A percentile compares a stretch with the other conserved stretches of the same genome.
Evolutionary conservation across 257 asterid species (phyloP).

Genomic region (Nicotiana undulata): DNA sequence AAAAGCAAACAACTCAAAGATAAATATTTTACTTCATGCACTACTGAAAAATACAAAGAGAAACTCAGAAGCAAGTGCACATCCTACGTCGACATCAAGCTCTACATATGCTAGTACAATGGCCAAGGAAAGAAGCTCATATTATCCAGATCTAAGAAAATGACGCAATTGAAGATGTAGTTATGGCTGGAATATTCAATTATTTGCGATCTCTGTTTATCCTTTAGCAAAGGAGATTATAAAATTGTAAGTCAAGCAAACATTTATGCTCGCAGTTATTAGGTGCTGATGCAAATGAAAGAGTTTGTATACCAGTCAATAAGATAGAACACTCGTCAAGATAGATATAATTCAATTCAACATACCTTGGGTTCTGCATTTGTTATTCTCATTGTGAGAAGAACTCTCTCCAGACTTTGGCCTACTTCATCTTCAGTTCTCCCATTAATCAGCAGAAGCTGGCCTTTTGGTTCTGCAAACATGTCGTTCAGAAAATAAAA

Average conservation of each 20-base stretch:
- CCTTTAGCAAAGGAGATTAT: not conserved
- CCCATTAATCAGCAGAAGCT: conserved; percentile 88
- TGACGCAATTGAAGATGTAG: not conserved
- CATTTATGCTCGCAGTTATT: not conserved
- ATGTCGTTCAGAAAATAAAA: conserved; percentile 15
- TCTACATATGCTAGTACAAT: not conserved
- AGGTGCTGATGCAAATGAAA: not conserved
- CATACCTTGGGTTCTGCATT: conserved; percentile 83
- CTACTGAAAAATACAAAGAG: not conserved
- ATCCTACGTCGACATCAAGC: not conserved
- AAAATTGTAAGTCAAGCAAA: not conserved
- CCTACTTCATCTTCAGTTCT: conserved; percentile 90
- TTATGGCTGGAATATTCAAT: not conserved
- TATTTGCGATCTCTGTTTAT: not conserved
- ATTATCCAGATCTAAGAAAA: not conserved
- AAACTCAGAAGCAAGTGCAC: not conserved
- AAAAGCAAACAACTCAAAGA: not conserved
- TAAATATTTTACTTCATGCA: not conserved
- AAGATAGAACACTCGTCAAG: not conserved
- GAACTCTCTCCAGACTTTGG: conserved; percentile 87
- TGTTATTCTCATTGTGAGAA: conserved; percentile 90
- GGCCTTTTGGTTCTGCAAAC: conserved; percentile 92
- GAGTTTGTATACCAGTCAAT: not conserved
- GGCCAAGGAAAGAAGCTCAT: not conserved
- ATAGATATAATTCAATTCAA: not conserved